phyloP scores from a whole-genome alignment of 768 basidiomycete species.

The Hysterangium stoloniferum region DNA sequence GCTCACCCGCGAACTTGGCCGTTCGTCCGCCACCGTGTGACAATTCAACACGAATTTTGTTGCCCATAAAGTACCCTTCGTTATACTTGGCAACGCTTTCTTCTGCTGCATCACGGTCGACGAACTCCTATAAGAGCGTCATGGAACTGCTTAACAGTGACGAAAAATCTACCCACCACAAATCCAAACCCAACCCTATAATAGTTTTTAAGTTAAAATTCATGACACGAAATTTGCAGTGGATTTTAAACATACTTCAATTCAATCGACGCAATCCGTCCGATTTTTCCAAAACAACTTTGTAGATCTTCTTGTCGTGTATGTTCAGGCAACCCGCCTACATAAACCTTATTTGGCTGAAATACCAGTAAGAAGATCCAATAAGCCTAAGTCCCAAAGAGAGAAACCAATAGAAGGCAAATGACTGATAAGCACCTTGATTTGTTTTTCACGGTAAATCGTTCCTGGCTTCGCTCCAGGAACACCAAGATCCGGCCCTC shows the following conservation, averaged over 20 bases:
- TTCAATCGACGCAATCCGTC: constrained; percentile 66
- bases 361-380: constrained; percentile 43
- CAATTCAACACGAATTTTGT: constrained; percentile 82
- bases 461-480: constrained; percentile 4
- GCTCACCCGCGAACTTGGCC: constrained; percentile 76
- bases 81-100: constrained; percentile 84
- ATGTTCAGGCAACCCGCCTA: constrained; percentile 82
- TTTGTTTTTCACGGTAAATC: constrained; percentile 57
- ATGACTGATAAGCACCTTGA: constrained; percentile 85
- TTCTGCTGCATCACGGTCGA: constrained; percentile 70
- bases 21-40: constrained; percentile 80
- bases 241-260: constrained; percentile 56
- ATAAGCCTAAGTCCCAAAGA: constrained; percentile 37
- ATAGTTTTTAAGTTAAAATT: neutral
- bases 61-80: constrained; percentile 88
- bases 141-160: constrained; percentile 11
- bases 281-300: constrained; percentile 82
- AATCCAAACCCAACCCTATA: constrained; percentile 81
- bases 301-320: constrained; percentile 80
- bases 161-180: constrained; percentile 49
- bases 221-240: neutral
- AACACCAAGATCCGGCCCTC: constrained; percentile 8
- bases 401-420: constrained; percentile 31
- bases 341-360: constrained; percentile 90
- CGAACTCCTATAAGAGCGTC: constrained; percentile 59